phyloP scores from a whole-genome alignment of 169 alveolate species.

The Plasmodium vinckei region DNA sequence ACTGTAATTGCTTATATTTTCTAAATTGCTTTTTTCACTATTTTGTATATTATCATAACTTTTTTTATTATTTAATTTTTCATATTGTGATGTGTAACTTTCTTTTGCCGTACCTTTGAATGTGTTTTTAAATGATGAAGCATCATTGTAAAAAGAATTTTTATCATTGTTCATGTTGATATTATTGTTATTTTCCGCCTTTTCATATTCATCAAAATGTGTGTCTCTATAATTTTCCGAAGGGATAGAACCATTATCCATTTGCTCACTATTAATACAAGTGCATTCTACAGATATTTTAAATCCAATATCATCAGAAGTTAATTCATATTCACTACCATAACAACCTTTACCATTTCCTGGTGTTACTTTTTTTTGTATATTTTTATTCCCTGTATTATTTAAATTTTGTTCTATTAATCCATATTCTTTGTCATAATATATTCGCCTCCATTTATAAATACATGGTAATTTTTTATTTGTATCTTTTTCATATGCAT shows the following conservation, averaged over 20 bases:
- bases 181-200: not conserved
- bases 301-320: conserved; percentile 57
- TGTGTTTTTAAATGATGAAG: conserved; percentile 21
- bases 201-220: not conserved
- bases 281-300: conserved; percentile 63
- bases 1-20: not conserved
- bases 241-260: not conserved
- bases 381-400: not conserved
- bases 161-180: not conserved
- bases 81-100: too few species aligned
- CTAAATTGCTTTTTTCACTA: not conserved
- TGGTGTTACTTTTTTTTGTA: not conserved
- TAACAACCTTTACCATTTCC: not conserved
- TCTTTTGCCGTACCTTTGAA: not conserved
- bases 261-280: conserved; percentile 8
- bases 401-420: conserved; percentile 4
- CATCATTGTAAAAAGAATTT: conserved; percentile 9
- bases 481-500: conserved; percentile 55
- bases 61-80: not conserved
- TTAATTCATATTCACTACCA: conserved; percentile 39
- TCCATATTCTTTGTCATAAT: conserved; percentile 5
- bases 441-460: conserved; percentile 34
- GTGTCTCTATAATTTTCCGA: not conserved
- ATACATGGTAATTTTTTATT: conserved; percentile 41
- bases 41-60: not conserved